Evolutionary conservation across 306 rosid species (phyloP).

Genomic region (Vigna radiata): DNA sequence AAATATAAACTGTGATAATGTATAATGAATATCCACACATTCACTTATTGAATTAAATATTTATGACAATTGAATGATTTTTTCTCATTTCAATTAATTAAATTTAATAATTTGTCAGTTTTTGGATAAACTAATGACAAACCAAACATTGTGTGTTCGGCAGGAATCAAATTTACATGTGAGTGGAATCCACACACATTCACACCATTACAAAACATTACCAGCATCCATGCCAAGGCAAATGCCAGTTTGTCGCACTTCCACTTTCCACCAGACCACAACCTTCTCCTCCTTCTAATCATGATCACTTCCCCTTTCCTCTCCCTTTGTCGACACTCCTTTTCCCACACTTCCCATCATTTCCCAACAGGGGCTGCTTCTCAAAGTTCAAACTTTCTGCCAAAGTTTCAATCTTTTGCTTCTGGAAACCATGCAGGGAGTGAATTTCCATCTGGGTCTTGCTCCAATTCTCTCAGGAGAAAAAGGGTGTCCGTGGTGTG

Average conservation of each 20-base stretch:
- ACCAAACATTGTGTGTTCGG: not conserved
- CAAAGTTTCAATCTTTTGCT: constrained; percentile 46
- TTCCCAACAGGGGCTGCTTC: constrained; percentile 10
- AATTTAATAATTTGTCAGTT: not conserved
- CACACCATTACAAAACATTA: not conserved
- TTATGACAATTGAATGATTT: not conserved
- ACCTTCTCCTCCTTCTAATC: not conserved
- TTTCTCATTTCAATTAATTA: not conserved
- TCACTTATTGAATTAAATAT: not conserved
- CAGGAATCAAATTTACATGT: constrained; percentile 44
- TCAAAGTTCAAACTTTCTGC: constrained; percentile 32
- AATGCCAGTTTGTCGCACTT: not conserved
- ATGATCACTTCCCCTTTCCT: constrained; percentile 51
- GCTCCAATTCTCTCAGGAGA: constrained; percentile 21
- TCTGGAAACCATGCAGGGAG: not conserved
- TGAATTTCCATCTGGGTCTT: constrained; percentile 37
- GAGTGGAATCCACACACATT: constrained; percentile 57
- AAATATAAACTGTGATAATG: not conserved
- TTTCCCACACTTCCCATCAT: constrained; percentile 36
- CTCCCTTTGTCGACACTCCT: constrained; percentile 46
- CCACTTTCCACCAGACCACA: not conserved
- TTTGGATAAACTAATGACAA: not conserved
- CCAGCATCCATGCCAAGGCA: not conserved
- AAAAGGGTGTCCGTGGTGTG: constrained; percentile 45
- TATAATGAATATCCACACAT: not conserved